A percentile compares a stretch with the other conserved stretches of the same genome.
Conservation (phyloP, 768 basidiomycete species). For the Tricholoma hemisulphureum region DNA sequence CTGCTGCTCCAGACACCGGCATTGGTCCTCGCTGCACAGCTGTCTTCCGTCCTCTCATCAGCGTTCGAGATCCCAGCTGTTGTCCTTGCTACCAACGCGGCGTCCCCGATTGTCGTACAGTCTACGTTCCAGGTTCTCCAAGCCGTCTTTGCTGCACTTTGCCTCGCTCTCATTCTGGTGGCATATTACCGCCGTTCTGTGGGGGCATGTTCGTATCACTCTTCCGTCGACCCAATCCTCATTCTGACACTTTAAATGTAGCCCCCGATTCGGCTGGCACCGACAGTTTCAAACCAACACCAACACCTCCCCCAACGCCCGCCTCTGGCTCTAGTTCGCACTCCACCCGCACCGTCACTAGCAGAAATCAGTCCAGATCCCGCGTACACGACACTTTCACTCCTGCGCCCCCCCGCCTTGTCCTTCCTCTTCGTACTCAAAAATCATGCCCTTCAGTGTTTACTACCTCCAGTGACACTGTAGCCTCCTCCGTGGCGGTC, state of each 20-base stretch:
- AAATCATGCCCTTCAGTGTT: too few species aligned
- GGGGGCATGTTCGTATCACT: background rate
- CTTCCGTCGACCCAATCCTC: too few species aligned
- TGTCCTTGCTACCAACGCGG: background rate
- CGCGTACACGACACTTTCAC: background rate
- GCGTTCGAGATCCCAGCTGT: background rate
- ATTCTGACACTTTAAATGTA: background rate
- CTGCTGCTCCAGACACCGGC: background rate
- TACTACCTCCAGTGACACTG: background rate
- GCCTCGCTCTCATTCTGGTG: background rate
- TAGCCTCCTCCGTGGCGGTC: background rate
- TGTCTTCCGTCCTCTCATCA: background rate
- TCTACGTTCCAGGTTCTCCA: background rate
- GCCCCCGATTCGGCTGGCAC: background rate
- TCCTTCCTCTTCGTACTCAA: background rate
- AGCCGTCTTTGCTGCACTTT: background rate
- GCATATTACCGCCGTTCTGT: background rate
- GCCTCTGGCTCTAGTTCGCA: background rate
- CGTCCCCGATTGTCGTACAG: background rate
- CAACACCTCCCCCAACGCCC: background rate
- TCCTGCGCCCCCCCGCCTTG: background rate
- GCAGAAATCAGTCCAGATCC: background rate
- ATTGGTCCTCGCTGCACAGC: background rate
- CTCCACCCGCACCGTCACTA: background rate
- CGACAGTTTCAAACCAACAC: background rate